Evolutionary conservation across 345 rosid species (phyloP).

Genomic region (Abelmoschus esculentus): DNA sequence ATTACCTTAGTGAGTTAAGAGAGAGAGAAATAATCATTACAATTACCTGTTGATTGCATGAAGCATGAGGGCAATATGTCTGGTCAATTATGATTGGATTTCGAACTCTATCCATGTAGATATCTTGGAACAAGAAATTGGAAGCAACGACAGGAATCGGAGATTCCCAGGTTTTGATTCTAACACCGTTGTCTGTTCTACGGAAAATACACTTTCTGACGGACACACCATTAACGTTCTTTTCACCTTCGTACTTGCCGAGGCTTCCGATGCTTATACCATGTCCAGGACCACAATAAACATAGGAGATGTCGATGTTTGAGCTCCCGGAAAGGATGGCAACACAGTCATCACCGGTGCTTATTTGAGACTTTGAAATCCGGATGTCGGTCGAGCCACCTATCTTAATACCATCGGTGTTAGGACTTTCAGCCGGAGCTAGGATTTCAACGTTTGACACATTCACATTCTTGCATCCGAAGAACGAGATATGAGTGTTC

Average conservation of each 20-base stretch:
- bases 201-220: constrained; percentile 16
- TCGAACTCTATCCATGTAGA: constrained; percentile 30
- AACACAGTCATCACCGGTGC: constrained; percentile 41
- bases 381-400: constrained; percentile 19
- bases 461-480: constrained; percentile 13
- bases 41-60: constrained; percentile 14
- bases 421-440: constrained; percentile 36
- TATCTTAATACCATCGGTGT: constrained; percentile 41
- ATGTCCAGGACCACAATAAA: constrained; percentile 43
- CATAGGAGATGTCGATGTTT: constrained; percentile 22
- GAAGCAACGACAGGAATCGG: constrained; percentile 13
- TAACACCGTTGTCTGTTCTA: constrained; percentile 22
- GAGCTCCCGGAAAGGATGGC: constrained; percentile 34
- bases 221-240: constrained; percentile 15
- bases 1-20: too few relatives aligned
- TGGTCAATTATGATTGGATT: constrained; percentile 44
- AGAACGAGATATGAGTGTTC: constrained; percentile 9
- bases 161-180: constrained; percentile 41
- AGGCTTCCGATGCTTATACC: constrained; percentile 47
- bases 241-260: constrained; percentile 26
- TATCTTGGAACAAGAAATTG: constrained; percentile 22
- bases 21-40: too few relatives aligned
- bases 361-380: neutral
- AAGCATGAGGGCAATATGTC: constrained; percentile 24
- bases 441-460: constrained; percentile 3